phyloP scores from a whole-genome alignment of 1,284 basidiomycete species.

The Heliocybe sulcata region DNA sequence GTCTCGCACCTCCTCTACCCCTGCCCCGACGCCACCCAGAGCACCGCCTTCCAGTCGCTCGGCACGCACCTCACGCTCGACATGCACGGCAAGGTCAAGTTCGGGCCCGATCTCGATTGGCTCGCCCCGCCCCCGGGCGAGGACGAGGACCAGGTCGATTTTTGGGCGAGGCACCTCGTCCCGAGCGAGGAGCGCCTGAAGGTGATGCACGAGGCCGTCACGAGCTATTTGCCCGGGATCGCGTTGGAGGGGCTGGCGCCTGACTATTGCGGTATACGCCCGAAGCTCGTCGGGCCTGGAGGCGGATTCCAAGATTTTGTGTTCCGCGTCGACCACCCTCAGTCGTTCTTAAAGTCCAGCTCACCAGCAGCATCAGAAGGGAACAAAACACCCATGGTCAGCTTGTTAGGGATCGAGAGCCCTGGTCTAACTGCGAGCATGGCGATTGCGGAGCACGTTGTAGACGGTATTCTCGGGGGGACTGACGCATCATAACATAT shows the following conservation, averaged over 20 bases:
- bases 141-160: slow-evolving; percentile 52
- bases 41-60: slow-evolving; percentile 63
- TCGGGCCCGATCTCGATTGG: slow-evolving; percentile 94
- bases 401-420: slow-evolving; percentile 71
- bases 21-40: slow-evolving; percentile 57
- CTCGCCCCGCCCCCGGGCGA: slow-evolving; percentile 46
- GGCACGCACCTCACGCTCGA: slow-evolving; percentile 92
- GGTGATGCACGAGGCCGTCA: slow-evolving; percentile 64
- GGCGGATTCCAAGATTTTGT: slow-evolving; percentile 85
- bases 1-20: slow-evolving; percentile 84
- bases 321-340: slow-evolving; percentile 47
- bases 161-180: slow-evolving; percentile 68
- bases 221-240: slow-evolving; percentile 72
- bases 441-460: slow-evolving; percentile 67
- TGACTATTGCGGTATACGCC: slow-evolving; percentile 90
- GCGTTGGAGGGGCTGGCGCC: slow-evolving; percentile 60
- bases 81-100: slow-evolving; percentile 80
- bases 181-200: slow-evolving; percentile 59
- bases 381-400: slow-evolving; percentile 51
- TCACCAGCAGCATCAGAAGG: not conserved
- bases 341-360: slow-evolving; percentile 13
- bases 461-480: slow-evolving; percentile 43
- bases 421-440: slow-evolving; percentile 72
- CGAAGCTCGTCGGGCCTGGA: slow-evolving; percentile 76
- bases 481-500: not conserved